Evolutionary conservation across 169 alveolate genomes (phyloP).

Genomic region (Eimeria necatrix): DNA sequence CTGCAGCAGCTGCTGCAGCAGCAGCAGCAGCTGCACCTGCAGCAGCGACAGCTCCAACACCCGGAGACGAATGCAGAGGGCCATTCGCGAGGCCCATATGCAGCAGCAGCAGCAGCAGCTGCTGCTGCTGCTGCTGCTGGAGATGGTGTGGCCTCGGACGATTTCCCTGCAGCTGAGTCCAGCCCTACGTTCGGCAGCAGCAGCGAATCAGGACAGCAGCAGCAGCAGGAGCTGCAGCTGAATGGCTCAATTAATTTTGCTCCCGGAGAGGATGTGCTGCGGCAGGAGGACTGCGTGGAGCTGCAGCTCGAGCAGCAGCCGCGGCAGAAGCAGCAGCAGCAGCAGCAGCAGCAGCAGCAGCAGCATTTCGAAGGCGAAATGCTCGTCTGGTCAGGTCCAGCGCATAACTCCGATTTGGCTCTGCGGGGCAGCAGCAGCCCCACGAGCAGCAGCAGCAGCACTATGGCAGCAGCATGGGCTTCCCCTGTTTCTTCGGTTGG

Average conservation of each 20-base stretch:
- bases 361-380: background rate
- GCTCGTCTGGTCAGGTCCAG: background rate
- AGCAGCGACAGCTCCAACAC: conserved; percentile 3
- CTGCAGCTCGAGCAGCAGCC: conserved; percentile 30
- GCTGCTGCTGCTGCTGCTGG: conserved; percentile 34
- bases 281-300: background rate
- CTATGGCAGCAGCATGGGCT: background rate
- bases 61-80: background rate
- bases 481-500: background rate
- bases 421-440: conserved; percentile 7
- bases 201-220: background rate
- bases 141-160: background rate
- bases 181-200: background rate
- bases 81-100: background rate
- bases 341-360: conserved; percentile 56
- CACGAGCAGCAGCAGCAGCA: conserved; percentile 35
- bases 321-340: conserved; percentile 22
- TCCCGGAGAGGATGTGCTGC: background rate
- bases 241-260: background rate
- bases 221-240: conserved; percentile 50
- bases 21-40: conserved; percentile 26
- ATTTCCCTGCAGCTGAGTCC: background rate
- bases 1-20: conserved; percentile 44
- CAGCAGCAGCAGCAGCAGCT: conserved; percentile 29
- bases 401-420: background rate